phyloP scores from a whole-genome alignment of 192 early-diverging fungal genomes.

The Coemansia sp. region DNA sequence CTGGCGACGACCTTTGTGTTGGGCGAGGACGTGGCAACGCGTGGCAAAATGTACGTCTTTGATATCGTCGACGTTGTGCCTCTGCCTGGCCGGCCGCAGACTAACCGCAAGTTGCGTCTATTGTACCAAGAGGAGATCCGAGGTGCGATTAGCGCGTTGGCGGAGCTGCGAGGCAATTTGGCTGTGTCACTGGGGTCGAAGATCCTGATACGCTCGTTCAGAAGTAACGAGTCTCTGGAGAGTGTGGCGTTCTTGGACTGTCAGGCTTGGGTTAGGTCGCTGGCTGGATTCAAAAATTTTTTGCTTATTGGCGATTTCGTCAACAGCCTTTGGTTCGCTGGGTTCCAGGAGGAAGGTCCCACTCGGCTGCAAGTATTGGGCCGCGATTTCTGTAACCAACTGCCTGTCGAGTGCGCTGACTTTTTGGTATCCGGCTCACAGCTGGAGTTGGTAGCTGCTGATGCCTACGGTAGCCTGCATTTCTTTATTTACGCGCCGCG shows the following conservation, averaged over 20 bases:
- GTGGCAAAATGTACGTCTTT: conserved; percentile 88
- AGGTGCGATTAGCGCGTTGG: conserved; percentile 83
- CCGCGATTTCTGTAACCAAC: conserved; percentile 76
- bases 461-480: conserved; percentile 67
- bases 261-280: conserved; percentile 82
- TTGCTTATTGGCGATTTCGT: conserved; percentile 84
- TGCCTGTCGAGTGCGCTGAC: conserved; percentile 73
- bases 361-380: conserved; percentile 84
- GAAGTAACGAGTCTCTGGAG: conserved; percentile 75
- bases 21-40: conserved; percentile 88
- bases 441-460: conserved; percentile 81
- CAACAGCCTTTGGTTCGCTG: conserved; percentile 87
- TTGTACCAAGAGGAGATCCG: conserved; percentile 82
- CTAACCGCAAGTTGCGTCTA: conserved; percentile 88
- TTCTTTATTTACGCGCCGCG: conserved; percentile 85
- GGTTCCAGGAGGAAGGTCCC: conserved; percentile 91
- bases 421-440: conserved; percentile 76
- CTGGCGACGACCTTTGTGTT: conserved; percentile 84
- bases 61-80: conserved; percentile 98
- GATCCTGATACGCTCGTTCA: conserved; percentile 82
- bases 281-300: conserved; percentile 83
- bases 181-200: conserved; percentile 86
- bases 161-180: conserved; percentile 82
- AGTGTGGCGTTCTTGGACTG: conserved; percentile 95
- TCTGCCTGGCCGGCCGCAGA: conserved; percentile 89